Percentiles rank a stretch among this genome's conserved stretches.
These are phyloP conservation scores for Pythium chondricola DNA, from an alignment of 352 stramenopile species.

Conservation along the genomic window DNA sequence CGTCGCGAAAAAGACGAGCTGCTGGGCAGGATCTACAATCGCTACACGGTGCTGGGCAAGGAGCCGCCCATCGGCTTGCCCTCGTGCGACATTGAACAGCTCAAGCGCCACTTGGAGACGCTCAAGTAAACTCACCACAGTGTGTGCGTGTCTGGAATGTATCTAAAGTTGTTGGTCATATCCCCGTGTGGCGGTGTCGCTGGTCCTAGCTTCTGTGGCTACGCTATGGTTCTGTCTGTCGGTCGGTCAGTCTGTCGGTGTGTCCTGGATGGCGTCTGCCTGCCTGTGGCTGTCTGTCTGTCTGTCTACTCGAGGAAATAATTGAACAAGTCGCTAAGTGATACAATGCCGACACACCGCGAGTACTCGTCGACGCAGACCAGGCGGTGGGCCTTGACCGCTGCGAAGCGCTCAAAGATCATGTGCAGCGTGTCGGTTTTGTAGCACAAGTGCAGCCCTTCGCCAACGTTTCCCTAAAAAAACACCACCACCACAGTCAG, in stretches of 20 bases:
- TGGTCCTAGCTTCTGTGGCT: background rate
- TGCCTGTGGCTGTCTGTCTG: background rate
- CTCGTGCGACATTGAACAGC: constrained; percentile 70
- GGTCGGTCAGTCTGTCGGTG: background rate
- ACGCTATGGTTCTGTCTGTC: background rate
- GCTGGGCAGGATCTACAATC: constrained; percentile 72
- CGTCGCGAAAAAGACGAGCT: constrained; percentile 83
- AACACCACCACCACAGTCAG: background rate
- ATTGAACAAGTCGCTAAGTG: constrained; percentile 88
- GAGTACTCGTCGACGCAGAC: constrained; percentile 83
- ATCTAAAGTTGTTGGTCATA: no score
- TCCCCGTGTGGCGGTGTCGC: background rate
- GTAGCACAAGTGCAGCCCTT: constrained; percentile 82
- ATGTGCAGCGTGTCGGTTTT: constrained; percentile 87
- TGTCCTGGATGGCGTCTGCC: background rate
- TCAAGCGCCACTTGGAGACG: constrained; percentile 70
- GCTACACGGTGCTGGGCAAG: constrained; percentile 65
- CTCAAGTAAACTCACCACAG: constrained; percentile 21
- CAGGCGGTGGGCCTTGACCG: constrained; percentile 80
- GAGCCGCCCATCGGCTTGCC: constrained; percentile 77
- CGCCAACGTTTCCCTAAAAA: constrained; percentile 60
- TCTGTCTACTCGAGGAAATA: constrained; percentile 81
- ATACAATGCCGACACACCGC: constrained; percentile 78
- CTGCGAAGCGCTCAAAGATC: constrained; percentile 86
- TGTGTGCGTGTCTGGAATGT: no score